Conservation (phyloP, 768 basidiomycete species). For the Obba rivulosa region DNA sequence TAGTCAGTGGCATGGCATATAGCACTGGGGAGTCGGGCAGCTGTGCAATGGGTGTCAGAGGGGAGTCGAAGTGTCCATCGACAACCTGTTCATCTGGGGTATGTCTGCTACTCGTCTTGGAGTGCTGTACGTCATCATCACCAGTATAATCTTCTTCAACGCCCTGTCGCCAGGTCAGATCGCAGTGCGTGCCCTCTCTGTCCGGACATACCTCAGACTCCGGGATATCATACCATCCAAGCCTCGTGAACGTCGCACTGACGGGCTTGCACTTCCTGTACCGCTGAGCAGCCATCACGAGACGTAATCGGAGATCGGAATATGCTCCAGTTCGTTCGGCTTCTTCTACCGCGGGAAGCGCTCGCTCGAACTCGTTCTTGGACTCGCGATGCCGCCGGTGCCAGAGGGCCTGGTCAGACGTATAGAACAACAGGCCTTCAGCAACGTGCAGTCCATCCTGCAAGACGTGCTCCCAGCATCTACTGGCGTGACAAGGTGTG, state of each 20-base stretch:
- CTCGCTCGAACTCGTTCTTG: constrained; percentile 14
- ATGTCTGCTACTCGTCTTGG: too few relatives aligned
- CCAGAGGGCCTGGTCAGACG: constrained; percentile 22
- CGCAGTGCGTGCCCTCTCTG: too few relatives aligned
- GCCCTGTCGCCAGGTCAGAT: too few relatives aligned
- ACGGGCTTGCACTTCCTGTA: constrained; percentile 46
- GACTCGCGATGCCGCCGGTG: constrained; percentile 27
- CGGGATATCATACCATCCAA: constrained; percentile 58
- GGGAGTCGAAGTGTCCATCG: too few relatives aligned
- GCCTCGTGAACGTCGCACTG: constrained; percentile 30
- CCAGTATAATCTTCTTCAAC: too few relatives aligned
- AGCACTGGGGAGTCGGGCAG: too few relatives aligned
- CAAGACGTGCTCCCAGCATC: constrained; percentile 34
- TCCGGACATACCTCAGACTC: constrained; percentile 3
- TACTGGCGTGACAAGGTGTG: constrained; percentile 29
- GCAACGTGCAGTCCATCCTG: constrained; percentile 31
- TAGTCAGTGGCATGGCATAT: too few relatives aligned
- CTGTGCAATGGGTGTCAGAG: too few relatives aligned
- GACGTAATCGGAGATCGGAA: constrained; percentile 28
- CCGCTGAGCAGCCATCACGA: constrained; percentile 41
- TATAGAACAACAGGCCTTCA: constrained; percentile 24
- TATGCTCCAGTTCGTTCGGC: constrained; percentile 34
- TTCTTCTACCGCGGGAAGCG: constrained; percentile 12
- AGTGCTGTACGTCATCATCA: too few relatives aligned
- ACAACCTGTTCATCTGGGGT: too few relatives aligned